Evolutionary conservation across 139 green algal species (phyloP).

Genomic region (Edaphochlamys debaryana): DNA sequence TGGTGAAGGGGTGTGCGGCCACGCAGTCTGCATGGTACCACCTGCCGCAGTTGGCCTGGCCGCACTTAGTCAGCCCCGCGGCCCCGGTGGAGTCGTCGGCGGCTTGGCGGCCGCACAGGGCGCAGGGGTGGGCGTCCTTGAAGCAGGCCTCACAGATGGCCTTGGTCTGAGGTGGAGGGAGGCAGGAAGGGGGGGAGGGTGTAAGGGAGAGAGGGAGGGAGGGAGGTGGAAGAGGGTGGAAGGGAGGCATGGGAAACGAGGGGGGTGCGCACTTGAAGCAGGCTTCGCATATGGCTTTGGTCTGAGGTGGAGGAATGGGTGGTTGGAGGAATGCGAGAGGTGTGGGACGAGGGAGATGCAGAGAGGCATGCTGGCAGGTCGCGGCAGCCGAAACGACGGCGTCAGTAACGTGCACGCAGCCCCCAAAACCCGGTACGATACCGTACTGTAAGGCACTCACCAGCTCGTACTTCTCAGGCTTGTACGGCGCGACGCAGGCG

Average conservation of each 20-base stretch:
- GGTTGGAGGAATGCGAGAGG: too few relatives aligned
- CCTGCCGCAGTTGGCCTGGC: conserved; percentile 42
- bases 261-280: conserved; percentile 32
- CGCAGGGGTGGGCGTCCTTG: conserved; percentile 40
- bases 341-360: too few relatives aligned
- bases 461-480: conserved; percentile 39
- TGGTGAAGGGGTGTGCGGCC: conserved; percentile 13
- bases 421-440: too few relatives aligned
- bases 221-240: too few relatives aligned
- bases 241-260: too few relatives aligned
- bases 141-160: conserved; percentile 33
- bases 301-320: too few relatives aligned
- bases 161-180: background rate
- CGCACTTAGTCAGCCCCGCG: conserved; percentile 53
- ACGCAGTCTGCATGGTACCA: conserved; percentile 52
- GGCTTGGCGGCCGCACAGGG: conserved; percentile 26
- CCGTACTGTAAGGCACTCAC: too few relatives aligned
- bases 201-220: too few relatives aligned
- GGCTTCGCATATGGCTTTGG: conserved; percentile 10
- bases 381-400: too few relatives aligned
- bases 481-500: conserved; percentile 4
- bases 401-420: too few relatives aligned
- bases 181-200: too few relatives aligned
- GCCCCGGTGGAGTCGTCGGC: background rate
- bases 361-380: too few relatives aligned